Evolutionary conservation across 345 rosid species (phyloP).

Genomic region (Theobroma cacao): DNA sequence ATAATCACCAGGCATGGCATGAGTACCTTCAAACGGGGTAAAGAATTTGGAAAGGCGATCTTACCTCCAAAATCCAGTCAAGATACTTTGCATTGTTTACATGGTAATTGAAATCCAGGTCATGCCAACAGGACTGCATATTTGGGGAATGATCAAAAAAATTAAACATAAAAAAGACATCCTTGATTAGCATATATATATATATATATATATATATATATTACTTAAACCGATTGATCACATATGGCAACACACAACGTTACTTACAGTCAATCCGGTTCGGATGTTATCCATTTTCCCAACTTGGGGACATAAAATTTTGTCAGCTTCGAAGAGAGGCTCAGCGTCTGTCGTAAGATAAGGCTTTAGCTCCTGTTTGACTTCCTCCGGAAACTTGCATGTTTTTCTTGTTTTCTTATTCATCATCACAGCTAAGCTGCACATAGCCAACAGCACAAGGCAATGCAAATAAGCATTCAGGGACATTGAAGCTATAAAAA

Average conservation of each 20-base stretch:
- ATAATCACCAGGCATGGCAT: no score
- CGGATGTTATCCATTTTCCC: neutral
- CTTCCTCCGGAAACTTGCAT: slow-evolving; percentile 4
- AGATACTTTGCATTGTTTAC: slow-evolving; percentile 5
- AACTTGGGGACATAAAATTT: neutral
- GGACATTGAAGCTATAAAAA: no score
- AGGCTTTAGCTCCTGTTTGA: neutral
- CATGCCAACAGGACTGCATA: slow-evolving; percentile 2
- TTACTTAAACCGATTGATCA: no score
- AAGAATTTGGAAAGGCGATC: no score
- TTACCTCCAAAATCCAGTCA: slow-evolving; percentile 13
- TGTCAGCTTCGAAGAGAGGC: neutral
- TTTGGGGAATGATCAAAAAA: neutral
- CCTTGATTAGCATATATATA: no score
- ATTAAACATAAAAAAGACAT: neutral
- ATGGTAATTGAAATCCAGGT: slow-evolving; percentile 1
- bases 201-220: no score
- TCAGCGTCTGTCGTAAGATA: neutral
- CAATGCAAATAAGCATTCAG: no score
- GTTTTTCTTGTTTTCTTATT: slow-evolving; percentile 1
- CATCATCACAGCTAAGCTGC: slow-evolving; percentile 5
- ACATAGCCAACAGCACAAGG: neutral
- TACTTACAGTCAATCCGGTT: neutral
- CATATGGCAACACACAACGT: neutral
- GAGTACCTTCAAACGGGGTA: neutral